Evolutionary conservation across 345 rosid species (phyloP).

Genomic region (Hibiscus trionum): DNA sequence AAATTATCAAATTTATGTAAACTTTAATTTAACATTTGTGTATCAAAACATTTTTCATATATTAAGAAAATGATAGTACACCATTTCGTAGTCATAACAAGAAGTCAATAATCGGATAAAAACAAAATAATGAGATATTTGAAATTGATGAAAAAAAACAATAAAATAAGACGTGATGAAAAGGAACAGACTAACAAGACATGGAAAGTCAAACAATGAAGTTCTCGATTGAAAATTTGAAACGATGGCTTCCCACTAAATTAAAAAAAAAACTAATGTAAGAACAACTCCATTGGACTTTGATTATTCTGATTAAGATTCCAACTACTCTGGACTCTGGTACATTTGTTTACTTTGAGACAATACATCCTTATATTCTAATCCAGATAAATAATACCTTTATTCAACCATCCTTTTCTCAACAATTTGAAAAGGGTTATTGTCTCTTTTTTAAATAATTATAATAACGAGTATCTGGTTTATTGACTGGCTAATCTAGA

Average conservation of each 20-base stretch:
- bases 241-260: background rate
- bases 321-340: background rate
- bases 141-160: background rate
- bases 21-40: too few species aligned
- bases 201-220: background rate
- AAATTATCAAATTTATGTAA: too few species aligned
- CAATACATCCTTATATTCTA: background rate
- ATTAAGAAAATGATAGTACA: background rate
- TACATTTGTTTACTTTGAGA: background rate
- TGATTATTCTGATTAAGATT: background rate
- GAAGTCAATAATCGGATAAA: background rate
- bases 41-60: too few species aligned
- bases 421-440: too few species aligned
- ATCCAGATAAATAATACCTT: too few species aligned
- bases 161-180: background rate
- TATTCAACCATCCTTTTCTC: too few species aligned
- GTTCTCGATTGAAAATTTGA: background rate
- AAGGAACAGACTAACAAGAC: background rate
- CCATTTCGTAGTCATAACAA: background rate
- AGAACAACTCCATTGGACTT: background rate
- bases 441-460: too few species aligned
- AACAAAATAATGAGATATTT: background rate
- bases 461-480: rapidly evolving
- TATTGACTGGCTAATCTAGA: too few species aligned
- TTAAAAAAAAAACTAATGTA: background rate